Percentiles rank a stretch among this genome's conserved stretches.
Evolutionary conservation across 2,329 filamentous ascomycete species (phyloP).

Genomic region (Aspergillus ochraceus): DNA sequence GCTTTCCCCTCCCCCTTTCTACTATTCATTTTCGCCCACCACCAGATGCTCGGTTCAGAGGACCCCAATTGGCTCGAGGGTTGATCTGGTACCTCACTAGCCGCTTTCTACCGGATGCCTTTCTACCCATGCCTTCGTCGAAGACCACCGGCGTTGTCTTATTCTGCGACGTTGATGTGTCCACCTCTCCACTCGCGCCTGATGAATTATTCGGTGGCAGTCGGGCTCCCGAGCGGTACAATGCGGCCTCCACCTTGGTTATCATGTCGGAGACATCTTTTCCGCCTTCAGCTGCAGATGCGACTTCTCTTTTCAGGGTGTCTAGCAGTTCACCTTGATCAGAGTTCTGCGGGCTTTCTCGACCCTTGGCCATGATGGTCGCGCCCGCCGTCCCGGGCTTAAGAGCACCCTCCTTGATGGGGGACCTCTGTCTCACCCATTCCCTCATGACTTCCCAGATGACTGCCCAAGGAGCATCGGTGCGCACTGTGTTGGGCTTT

Average conservation of each 20-base stretch:
- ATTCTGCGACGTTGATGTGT: neutral
- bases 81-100: conserved; percentile 88
- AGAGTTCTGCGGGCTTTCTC: conserved; percentile 32
- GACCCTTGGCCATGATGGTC: conserved; percentile 60
- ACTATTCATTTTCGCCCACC: conserved; percentile 5
- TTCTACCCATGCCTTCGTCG: conserved; percentile 74
- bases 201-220: conserved; percentile 15
- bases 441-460: conserved; percentile 94
- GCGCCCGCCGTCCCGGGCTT: conserved; percentile 70
- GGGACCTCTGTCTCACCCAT: conserved; percentile 79
- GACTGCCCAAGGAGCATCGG: conserved; percentile 83
- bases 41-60: conserved; percentile 57
- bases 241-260: conserved; percentile 45
- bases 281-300: conserved; percentile 33
- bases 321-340: conserved; percentile 31
- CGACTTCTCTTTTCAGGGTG: conserved; percentile 38
- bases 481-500: conserved; percentile 86
- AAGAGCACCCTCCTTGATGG: conserved; percentile 71
- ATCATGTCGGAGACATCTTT: conserved; percentile 40
- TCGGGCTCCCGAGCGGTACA: conserved; percentile 38
- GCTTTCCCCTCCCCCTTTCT: neutral
- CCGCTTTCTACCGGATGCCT: conserved; percentile 61
- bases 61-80: conserved; percentile 90
- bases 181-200: neutral
- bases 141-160: conserved; percentile 67